Conservation (phyloP, 805 yeast species). For the Hanseniaspora taiwanica region DNA sequence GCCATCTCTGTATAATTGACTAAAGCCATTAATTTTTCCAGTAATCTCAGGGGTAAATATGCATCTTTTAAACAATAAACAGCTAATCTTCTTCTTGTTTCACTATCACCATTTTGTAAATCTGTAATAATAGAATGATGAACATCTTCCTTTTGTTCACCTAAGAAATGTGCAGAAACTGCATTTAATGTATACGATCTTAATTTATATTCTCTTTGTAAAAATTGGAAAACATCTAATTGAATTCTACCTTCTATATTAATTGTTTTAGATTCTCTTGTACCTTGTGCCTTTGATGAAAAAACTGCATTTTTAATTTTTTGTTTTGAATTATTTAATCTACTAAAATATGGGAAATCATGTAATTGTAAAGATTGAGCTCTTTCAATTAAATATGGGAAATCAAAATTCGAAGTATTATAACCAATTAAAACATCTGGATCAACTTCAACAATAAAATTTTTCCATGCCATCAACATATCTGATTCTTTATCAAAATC, state of each 20-base stretch:
- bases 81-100: conserved; percentile 88
- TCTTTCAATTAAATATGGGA: conserved; percentile 83
- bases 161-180: conserved; percentile 84
- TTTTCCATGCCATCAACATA: conserved; percentile 76
- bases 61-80: conserved; percentile 97
- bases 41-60: conserved; percentile 70
- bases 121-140: conserved; percentile 95
- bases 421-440: conserved; percentile 97
- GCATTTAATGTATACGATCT: conserved; percentile 91
- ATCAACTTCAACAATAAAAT: conserved; percentile 72
- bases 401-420: conserved; percentile 86
- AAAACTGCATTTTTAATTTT: conserved; percentile 72
- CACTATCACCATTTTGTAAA: conserved; percentile 81
- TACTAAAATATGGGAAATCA: conserved; percentile 77
- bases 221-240: conserved; percentile 79
- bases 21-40: conserved; percentile 90
- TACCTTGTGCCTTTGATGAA: conserved; percentile 92
- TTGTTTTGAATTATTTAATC: conserved; percentile 54
- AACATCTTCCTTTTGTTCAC: conserved; percentile 96
- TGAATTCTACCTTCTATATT: conserved; percentile 96
- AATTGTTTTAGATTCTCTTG: conserved; percentile 80
- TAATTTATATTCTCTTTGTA: conserved; percentile 88
- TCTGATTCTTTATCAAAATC: conserved; percentile 65
- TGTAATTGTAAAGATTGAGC: conserved; percentile 56
- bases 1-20: conserved; percentile 99